A percentile compares a stretch with the other conserved stretches of the same genome.
Evolutionary conservation across 2,329 filamentous ascomycete genomes (phyloP).

Genomic region (Sodiomyces alkalinus): DNA sequence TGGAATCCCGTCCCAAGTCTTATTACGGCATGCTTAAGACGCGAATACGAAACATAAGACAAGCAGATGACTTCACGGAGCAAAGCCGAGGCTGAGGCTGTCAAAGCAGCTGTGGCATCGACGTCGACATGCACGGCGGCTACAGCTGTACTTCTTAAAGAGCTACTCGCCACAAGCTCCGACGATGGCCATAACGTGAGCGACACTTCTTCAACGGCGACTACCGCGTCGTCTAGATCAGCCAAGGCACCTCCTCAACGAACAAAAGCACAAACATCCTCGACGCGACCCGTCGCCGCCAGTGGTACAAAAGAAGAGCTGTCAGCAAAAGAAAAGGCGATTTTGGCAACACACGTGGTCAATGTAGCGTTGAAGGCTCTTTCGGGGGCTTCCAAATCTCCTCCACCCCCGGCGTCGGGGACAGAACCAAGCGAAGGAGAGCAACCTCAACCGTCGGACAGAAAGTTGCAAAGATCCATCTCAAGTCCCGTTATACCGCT

Average conservation of each 20-base stretch:
- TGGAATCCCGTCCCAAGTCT: too few relatives aligned
- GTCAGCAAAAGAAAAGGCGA: constrained; percentile 43
- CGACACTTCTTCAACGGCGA: constrained; percentile 1
- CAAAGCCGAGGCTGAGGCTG: constrained; percentile 28
- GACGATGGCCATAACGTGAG: constrained; percentile 6
- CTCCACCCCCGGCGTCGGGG: constrained; percentile 7
- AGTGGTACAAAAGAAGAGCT: constrained; percentile 30
- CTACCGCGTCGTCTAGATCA: constrained; percentile 9
- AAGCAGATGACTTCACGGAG: constrained; percentile 24
- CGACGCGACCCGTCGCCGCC: constrained; percentile 15
- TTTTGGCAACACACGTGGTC: constrained; percentile 57
- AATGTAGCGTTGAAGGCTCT: constrained; percentile 56
- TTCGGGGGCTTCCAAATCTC: constrained; percentile 45
- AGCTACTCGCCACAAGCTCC: constrained; percentile 23
- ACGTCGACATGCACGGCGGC: constrained; percentile 36
- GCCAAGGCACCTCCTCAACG: constrained; percentile 13
- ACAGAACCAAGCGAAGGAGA: neutral
- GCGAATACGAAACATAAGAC: constrained; percentile 4
- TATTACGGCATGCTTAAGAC: constrained; percentile 18
- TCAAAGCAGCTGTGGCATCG: constrained; percentile 38
- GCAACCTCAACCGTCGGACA: constrained; percentile 12
- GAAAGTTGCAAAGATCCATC: constrained; percentile 34
- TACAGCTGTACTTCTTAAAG: constrained; percentile 30
- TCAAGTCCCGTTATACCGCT: constrained; percentile 46
- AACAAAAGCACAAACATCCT: constrained; percentile 13